Base-by-base conservation (phyloP, 139 green algal species). In the Coelastrella sp. region DNA sequence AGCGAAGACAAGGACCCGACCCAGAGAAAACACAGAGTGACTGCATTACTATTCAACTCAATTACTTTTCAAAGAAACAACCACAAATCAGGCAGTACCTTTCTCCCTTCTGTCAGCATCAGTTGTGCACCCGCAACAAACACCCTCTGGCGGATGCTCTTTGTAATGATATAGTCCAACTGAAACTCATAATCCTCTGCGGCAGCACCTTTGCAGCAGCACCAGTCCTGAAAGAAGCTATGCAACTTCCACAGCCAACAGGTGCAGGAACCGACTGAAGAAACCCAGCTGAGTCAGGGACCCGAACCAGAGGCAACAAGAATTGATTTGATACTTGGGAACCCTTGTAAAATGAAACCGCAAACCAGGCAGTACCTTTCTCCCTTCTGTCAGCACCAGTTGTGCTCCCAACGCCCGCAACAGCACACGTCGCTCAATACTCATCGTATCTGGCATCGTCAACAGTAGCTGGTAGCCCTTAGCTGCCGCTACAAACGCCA, bases 371-470 rank as follows among this genome's bases (percentile, higher is more conserved):
- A 47, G 32, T 56, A 90, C 85, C 90, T 93, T 83, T 17, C 83
- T 73, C 7, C 92, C 92, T 54, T 96, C 92, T 8, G 97, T 98
- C 6, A 98, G 92, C 57, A 97, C 93, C 61, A 98, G 92, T 90
- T 97, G 60, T 5, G 97, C 97, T 0, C 97, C 97, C 88, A 97
- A 95, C 3, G 94, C 96, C 81, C 92, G 92, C 32, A 99, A 93
- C 92, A 99, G 92, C 73, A 99, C 95, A 7, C 98, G 93, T 0
- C 98, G 93, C 93, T 99, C 98, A 0, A 97, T 95, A 78, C 82
- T 96, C 97, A 99, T 99, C 20, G 96, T 98, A 23, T 98, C 98
- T 0, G 98, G 98, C 98, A 99, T 99, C 16, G 98, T 99, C 13
- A 99, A 93, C 57, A 99, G 94, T 64, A 99, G 95, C 92, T 97